Evolutionary conservation across 2,329 filamentous ascomycete species (phyloP), one percentile per base, ranked within the genome.

Genomic region (Apiospora phragmitis): DNA sequence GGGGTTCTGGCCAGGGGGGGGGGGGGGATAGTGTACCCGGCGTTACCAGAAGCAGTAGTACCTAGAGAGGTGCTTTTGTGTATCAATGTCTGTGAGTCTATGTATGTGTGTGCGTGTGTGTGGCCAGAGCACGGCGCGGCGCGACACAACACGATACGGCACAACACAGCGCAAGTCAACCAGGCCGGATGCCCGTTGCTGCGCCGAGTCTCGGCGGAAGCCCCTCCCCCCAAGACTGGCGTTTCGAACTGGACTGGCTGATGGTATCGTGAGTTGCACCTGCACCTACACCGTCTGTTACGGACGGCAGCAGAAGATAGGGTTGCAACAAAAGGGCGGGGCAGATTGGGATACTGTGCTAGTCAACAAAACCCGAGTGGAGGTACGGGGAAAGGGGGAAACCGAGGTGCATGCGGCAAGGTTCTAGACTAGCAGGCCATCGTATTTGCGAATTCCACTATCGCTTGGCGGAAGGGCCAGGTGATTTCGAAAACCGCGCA

Each of bases 391-490:
- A 62, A 62, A 62, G 32, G 55, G 55, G 32, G 32, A 38, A 62
- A 35, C 55, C n/a, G 55, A 62, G 21, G 18, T 38, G 32, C 32
- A 62, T 62, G 55, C 55, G 29, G 55, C 55, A 62, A 35, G 32
- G 55, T 62, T 62, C 51, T 35, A 35, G 51, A 35, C 55, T 62
- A 62, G 55, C 55, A 62, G 55, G 18, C 29, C 18, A 38, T 62
- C 55, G 55, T 62, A 62, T 62, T 29, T 62, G 55, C 18, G 18
- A 9, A 62, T 38, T n/a, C 55, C 55, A 62, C 55, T 12, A 11
- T 62, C 32, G 55, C 55, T 62, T 62, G 55, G 55, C 55, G 9
- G 32, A 38, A 62, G 55, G 55, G 32, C 55, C 55, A 62, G 55
- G 32, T 62, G 55, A 62, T 62, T n/a, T 38, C 9, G 32, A 62